These are phyloP conservation scores for Acrodontium crateriforme DNA, from an alignment of 2,329 filamentous ascomycete species.

Conservation along the genomic window DNA sequence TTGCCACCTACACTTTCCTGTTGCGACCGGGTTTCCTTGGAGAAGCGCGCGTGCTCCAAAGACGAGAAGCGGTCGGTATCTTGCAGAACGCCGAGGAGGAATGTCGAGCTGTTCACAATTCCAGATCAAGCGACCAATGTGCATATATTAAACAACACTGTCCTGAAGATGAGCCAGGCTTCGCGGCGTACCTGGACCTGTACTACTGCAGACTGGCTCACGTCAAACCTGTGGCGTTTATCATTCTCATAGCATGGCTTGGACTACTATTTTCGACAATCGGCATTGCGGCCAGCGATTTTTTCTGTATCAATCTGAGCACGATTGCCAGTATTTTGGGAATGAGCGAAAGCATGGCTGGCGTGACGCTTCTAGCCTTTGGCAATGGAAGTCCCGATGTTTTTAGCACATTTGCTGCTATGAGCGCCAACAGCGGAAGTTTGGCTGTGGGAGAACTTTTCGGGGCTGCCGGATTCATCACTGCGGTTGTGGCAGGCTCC, in stretches of 20 bases:
- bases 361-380: slow-evolving; percentile 91
- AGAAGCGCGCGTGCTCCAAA: neutral
- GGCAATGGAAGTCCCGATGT: slow-evolving; percentile 97
- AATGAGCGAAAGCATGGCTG: slow-evolving; percentile 89
- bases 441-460: slow-evolving; percentile 91
- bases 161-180: slow-evolving; percentile 74
- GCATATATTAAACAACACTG: slow-evolving; percentile 74
- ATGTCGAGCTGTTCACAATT: slow-evolving; percentile 65
- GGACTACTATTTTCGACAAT: slow-evolving; percentile 89
- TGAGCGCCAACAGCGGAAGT: slow-evolving; percentile 94
- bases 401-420: slow-evolving; percentile 96
- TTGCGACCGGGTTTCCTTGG: slow-evolving; percentile 2
- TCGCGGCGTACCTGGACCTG: slow-evolving; percentile 74
- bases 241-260: slow-evolving; percentile 67
- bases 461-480: slow-evolving; percentile 90
- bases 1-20: slow-evolving; percentile 12
- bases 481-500: slow-evolving; percentile 85
- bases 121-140: slow-evolving; percentile 59
- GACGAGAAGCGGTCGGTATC: slow-evolving; percentile 1
- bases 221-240: slow-evolving; percentile 64
- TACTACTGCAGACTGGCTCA: slow-evolving; percentile 73
- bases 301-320: slow-evolving; percentile 92
- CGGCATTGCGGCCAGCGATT: slow-evolving; percentile 93
- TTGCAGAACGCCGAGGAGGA: slow-evolving; percentile 31
- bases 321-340: slow-evolving; percentile 81